Evolutionary conservation across 2,329 filamentous ascomycete species (phyloP).

Genomic region (Fusarium sp.): DNA sequence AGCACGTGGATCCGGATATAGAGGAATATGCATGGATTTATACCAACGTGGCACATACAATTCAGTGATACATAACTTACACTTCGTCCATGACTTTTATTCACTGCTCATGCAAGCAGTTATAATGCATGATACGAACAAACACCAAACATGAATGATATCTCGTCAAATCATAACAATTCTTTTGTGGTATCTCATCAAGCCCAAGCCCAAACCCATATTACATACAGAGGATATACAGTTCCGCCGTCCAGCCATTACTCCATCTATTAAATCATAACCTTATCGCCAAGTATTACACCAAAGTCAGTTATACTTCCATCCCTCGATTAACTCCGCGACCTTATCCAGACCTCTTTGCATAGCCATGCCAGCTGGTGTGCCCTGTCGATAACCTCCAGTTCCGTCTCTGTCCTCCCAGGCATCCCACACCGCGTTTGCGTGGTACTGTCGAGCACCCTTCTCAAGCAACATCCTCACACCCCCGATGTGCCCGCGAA

Average conservation of each 20-base stretch:
- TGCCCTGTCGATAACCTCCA: constrained; percentile 40
- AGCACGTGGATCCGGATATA: not conserved
- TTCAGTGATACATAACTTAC: not conserved
- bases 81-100: not conserved
- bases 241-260: constrained; percentile 18
- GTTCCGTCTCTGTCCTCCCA: constrained; percentile 42
- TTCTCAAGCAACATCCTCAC: constrained; percentile 39
- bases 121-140: not conserved
- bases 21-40: not conserved
- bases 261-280: constrained; percentile 10
- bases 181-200: constrained; percentile 37
- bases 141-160: not conserved
- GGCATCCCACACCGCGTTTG: constrained; percentile 42
- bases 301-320: constrained; percentile 38
- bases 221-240: constrained; percentile 18
- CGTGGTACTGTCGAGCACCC: constrained; percentile 41
- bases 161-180: constrained; percentile 9
- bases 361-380: constrained; percentile 43
- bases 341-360: constrained; percentile 42
- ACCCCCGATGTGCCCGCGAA: constrained; percentile 38
- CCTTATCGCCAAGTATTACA: constrained; percentile 7
- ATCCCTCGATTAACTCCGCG: constrained; percentile 42
- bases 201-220: constrained; percentile 2
- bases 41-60: not conserved
- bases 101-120: not conserved